Evolutionary conservation across 768 basidiomycete genomes (phyloP), one percentile per base, ranked within the genome.

Genomic region (Austroboletus festivus): DNA sequence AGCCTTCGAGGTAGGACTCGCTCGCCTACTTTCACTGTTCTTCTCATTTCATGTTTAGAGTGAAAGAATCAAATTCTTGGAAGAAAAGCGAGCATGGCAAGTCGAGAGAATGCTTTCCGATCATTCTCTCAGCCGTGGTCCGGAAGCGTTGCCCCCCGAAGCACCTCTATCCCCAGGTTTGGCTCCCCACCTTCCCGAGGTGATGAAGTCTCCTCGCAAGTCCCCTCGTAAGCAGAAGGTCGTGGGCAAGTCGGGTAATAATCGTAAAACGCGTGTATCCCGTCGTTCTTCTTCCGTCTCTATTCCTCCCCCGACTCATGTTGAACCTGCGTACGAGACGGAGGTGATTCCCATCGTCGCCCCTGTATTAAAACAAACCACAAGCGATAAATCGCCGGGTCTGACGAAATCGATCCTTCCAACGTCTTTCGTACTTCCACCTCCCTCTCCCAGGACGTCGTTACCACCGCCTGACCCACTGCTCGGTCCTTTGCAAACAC

Each of bases 11-110:
- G 89, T 88, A 61, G 38, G 48, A 49, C 47, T 24, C n/a, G 0
- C 38, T 31, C n/a, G 47, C 35, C 13, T 45, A 13, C 42, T 42
- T 46, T 26, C 15, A 21, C 22, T 19, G n/a, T 22, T 16, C n/a
- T 38, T 37, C 49, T 51, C 33, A 59, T 35, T 33, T 26, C 22
- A 28, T 21, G 38, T 34, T 43, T 55, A 89, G 87, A 77, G 76
- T 10, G 83, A 87, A 58, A 76, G 79, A 19, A 59, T 80, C 22
- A 75, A 73, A 46, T 73, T 89, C 35, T 38, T 78, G 41, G 85
- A 89, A 53, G 87, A 89, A 62, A 85, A 80, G 58, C 77, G 83
- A n/a, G 69, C 75, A n/a, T 88, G 84, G 86, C 76, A 83, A 48
- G 77, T 81, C 1, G 74, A 84, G 40, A 71, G 70, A 61, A 82